A percentile compares a stretch with the other conserved stretches of the same genome.
Conservation (phyloP, 1,139 yeast species). For the Magnusiomyces clavatus region DNA sequence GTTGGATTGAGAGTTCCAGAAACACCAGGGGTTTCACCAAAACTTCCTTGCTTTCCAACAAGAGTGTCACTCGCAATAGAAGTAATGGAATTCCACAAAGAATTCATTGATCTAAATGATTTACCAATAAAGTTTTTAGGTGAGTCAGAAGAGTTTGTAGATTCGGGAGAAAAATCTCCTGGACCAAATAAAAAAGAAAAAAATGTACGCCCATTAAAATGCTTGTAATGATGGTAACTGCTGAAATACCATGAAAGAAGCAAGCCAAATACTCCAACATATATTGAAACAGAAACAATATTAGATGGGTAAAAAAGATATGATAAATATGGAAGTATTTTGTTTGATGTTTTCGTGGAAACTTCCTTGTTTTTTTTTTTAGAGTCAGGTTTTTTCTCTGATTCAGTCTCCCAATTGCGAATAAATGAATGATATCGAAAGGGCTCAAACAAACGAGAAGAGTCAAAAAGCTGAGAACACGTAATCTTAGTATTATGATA, state of each 20-base stretch:
- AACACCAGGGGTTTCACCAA: background rate
- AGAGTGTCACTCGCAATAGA: background rate
- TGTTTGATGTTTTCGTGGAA: too few relatives aligned
- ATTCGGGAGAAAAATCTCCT: too few relatives aligned
- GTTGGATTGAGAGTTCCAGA: background rate
- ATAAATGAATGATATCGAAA: background rate
- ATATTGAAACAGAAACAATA: conserved; percentile 15
- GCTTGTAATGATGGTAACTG: background rate
- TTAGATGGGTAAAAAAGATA: conserved; percentile 7
- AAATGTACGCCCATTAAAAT: too few relatives aligned
- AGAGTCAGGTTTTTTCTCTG: too few relatives aligned
- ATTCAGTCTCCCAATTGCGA: too few relatives aligned
- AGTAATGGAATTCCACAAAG: too few relatives aligned
- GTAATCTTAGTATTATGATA: conserved; percentile 2
- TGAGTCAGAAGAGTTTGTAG: too few relatives aligned
- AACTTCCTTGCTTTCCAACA: background rate
- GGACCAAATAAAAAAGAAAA: too few relatives aligned
- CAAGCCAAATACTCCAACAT: conserved; percentile 17
- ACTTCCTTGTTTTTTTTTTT: too few relatives aligned
- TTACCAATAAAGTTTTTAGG: too few relatives aligned
- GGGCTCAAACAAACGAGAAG: background rate
- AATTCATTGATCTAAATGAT: too few relatives aligned
- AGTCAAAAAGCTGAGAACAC: conserved; percentile 1
- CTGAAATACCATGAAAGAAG: conserved; percentile 11
- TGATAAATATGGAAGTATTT: too few relatives aligned